Evolutionary conservation across 495 filamentous ascomycete genomes (phyloP), one percentile per base, ranked within the genome.

Genomic region (Hyaloscypha variabilis): DNA sequence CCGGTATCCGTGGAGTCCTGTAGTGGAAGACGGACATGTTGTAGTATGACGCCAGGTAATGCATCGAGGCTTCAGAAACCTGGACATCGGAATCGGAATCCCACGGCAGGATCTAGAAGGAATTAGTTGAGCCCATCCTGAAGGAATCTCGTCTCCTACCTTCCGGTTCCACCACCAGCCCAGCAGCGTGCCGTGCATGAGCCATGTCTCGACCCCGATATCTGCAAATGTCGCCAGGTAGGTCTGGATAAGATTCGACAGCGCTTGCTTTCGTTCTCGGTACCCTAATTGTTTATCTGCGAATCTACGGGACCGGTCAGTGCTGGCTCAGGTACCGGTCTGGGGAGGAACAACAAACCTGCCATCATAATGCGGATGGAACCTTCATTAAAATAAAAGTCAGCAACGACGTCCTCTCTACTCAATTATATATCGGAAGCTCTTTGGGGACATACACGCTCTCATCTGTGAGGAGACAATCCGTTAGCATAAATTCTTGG

Each of bases 131-230:
- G 13, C 2, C n/a, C 52, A 46, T 25, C 70, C 72, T 8, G 73
- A 72, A 11, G 73, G 42, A n/a, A 29, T 5, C 13, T 52, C 19
- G 2, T 19, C n/a, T 66, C 93, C 81, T 69, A 92, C 83, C 76
- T 86, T 85, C 26, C 87, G 89, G 73, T 92, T 94, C 92, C 92
- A 96, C 91, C 91, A 95, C 92, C 92, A 96, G 6, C 92, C 92
- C 55, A 96, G 77, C 56, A 96, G 78, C 29, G 92, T 93, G 28
- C 92, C 92, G 75, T 96, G 92, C 62, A 91, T 91, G 67, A 96
- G 84, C 92, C 92, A 96, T 21, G 91, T 93, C 72, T 93, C 90
- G 56, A 92, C 74, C 0, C 83, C 82, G 52, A 91, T 81, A 54
- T 85, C 78, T 26, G 78, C 72, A 64, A 90, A 87, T 60, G 85